Percentiles rank a stretch among this genome's conserved stretches.
Conservation (phyloP, 768 basidiomycete species). For the Leccinum sublutescens region DNA sequence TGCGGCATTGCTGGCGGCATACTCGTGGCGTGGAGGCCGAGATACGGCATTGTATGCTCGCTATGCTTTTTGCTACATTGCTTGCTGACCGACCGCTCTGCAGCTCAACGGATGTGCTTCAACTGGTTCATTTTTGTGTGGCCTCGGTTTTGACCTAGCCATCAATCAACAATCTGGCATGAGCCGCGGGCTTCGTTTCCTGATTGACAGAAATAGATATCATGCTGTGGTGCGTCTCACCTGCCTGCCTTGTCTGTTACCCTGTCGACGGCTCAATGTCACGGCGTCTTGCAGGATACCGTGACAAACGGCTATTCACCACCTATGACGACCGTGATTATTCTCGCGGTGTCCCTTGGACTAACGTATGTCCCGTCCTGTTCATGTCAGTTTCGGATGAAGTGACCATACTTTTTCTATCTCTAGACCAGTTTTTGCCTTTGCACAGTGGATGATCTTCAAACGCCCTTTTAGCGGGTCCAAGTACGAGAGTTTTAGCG, state of each 20-base stretch:
- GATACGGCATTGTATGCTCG: constrained; percentile 48
- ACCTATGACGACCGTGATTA: constrained; percentile 46
- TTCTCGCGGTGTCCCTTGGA: constrained; percentile 51
- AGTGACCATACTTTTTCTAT: not conserved
- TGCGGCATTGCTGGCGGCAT: constrained; percentile 43
- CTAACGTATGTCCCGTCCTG: constrained; percentile 46
- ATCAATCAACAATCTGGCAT: constrained; percentile 59
- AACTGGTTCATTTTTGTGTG: constrained; percentile 57
- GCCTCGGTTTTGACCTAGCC: constrained; percentile 55
- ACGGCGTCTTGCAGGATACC: constrained; percentile 41
- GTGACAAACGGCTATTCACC: constrained; percentile 49
- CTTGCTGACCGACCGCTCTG: constrained; percentile 6
- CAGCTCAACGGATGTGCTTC: constrained; percentile 54
- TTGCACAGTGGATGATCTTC: constrained; percentile 53
- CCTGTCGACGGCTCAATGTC: not conserved
- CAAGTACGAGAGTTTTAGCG: constrained; percentile 18
- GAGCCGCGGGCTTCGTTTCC: constrained; percentile 59
- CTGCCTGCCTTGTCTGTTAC: not conserved
- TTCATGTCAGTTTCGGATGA: not conserved
- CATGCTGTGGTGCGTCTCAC: constrained; percentile 49
- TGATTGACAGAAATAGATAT: constrained; percentile 60
- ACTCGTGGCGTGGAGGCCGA: constrained; percentile 44
- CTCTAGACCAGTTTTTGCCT: constrained; percentile 51
- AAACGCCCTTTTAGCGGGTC: constrained; percentile 45
- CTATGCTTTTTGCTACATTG: not conserved